These are phyloP conservation scores for Fusarium decemcellulare DNA, from an alignment of 2,329 filamentous ascomycete genomes.

Conservation along the genomic window DNA sequence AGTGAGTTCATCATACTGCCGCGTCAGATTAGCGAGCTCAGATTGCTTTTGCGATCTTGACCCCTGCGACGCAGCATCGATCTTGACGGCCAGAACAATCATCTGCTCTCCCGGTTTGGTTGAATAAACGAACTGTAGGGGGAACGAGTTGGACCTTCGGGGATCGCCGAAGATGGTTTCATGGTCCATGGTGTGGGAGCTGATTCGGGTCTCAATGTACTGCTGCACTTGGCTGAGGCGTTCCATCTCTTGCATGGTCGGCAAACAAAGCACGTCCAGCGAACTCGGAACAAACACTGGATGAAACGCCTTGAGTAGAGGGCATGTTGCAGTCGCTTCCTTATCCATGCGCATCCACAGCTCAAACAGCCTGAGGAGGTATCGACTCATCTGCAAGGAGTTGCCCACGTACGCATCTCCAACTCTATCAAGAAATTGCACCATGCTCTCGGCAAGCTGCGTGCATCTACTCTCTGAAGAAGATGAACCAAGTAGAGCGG, in stretches of 20 bases:
- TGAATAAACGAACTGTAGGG: background rate
- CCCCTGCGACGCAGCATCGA: slow-evolving; percentile 2
- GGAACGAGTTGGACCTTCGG: slow-evolving; percentile 26
- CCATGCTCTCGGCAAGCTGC: background rate
- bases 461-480: slow-evolving; percentile 4
- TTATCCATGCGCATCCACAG: slow-evolving; percentile 72
- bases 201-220: slow-evolving; percentile 37
- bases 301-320: slow-evolving; percentile 65
- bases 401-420: slow-evolving; percentile 49
- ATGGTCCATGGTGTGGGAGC: slow-evolving; percentile 3
- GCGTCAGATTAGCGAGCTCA: background rate
- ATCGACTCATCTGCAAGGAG: slow-evolving; percentile 45
- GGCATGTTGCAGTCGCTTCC: slow-evolving; percentile 56
- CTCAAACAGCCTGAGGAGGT: slow-evolving; percentile 67
- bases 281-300: slow-evolving; percentile 64
- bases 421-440: slow-evolving; percentile 1
- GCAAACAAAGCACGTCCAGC: slow-evolving; percentile 69
- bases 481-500: background rate
- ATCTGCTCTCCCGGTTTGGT: slow-evolving; percentile 3
- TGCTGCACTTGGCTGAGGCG: slow-evolving; percentile 57
- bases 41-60: slow-evolving; percentile 1
- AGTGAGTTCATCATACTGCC: slow-evolving; percentile 33
- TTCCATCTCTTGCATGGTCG: slow-evolving; percentile 60
- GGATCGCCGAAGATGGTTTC: slow-evolving; percentile 65
- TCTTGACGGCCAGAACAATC: background rate